phyloP scores from a whole-genome alignment of 2,329 filamentous ascomycete species.

The Decorospora gaudefroyi region DNA sequence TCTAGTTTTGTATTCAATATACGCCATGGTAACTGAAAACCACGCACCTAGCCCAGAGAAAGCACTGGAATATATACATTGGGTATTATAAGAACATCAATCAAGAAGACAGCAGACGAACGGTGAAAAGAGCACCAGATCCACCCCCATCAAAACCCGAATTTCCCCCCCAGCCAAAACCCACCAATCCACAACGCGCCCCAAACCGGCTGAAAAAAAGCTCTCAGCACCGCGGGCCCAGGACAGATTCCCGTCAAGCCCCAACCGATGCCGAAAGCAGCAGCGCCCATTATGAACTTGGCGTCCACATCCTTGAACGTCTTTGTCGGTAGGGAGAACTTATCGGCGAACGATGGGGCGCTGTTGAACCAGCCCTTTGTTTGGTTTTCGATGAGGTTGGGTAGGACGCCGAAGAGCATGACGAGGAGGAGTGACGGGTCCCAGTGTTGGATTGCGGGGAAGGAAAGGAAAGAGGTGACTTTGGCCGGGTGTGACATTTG shows the following conservation, averaged over 20 bases:
- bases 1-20: too few relatives aligned
- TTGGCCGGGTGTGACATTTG: slow-evolving; percentile 58
- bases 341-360: slow-evolving; percentile 50
- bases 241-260: slow-evolving; percentile 58
- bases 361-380: slow-evolving; percentile 27
- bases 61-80: not conserved
- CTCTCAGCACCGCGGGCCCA: slow-evolving; percentile 56
- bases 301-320: slow-evolving; percentile 55
- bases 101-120: not conserved
- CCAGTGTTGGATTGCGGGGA: slow-evolving; percentile 50
- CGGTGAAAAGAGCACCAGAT: not conserved
- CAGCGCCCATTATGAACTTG: slow-evolving; percentile 55
- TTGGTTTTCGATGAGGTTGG: slow-evolving; percentile 48
- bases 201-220: slow-evolving; percentile 55
- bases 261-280: slow-evolving; percentile 58
- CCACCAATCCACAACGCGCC: slow-evolving; percentile 54
- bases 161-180: slow-evolving; percentile 50
- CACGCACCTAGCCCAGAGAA: too few relatives aligned
- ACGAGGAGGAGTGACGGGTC: slow-evolving; percentile 58
- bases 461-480: slow-evolving; percentile 56
- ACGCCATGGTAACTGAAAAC: too few relatives aligned
- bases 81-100: not conserved
- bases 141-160: slow-evolving; percentile 2
- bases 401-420: slow-evolving; percentile 56
- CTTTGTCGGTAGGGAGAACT: slow-evolving; percentile 52